These are phyloP conservation scores for Trichomonas tenax DNA, from an alignment of 208 protist species.

Conservation along the genomic window DNA sequence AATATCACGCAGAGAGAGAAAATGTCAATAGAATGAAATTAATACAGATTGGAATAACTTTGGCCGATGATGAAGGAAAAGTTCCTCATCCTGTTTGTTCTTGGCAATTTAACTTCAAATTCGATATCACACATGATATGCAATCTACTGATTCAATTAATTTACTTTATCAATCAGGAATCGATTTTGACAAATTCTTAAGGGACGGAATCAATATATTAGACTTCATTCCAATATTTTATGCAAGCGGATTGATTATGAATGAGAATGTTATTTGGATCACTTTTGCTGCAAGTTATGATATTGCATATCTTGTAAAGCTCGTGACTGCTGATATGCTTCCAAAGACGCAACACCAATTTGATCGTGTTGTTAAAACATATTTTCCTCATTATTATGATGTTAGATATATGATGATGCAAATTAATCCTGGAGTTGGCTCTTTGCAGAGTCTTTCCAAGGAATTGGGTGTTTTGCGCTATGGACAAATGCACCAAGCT, in stretches of 20 bases:
- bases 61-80: conserved; percentile 80
- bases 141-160: conserved; percentile 88
- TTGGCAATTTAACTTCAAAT: conserved; percentile 98
- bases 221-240: conserved; percentile 83
- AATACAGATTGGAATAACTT: conserved; percentile 92
- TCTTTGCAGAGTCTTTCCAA: background rate
- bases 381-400: conserved; percentile 92
- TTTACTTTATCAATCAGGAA: conserved; percentile 71
- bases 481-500: conserved; percentile 63
- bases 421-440: background rate
- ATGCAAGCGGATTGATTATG: conserved; percentile 76
- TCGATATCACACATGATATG: conserved; percentile 78
- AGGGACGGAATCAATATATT: conserved; percentile 51
- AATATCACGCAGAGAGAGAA: conserved; percentile 47
- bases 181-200: conserved; percentile 65
- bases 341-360: conserved; percentile 75
- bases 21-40: conserved; percentile 97
- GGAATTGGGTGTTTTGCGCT: conserved; percentile 37
- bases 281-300: conserved; percentile 86
- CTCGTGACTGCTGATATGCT: conserved; percentile 84
- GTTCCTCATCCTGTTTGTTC: conserved; percentile 70
- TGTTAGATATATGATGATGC: conserved; percentile 75
- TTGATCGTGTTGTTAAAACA: conserved; percentile 71
- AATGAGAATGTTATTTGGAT: conserved; percentile 82
- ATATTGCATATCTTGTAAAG: conserved; percentile 90